Base-by-base conservation (phyloP, 1,284 basidiomycete genomes). In the Melampsora allii-populina region DNA sequence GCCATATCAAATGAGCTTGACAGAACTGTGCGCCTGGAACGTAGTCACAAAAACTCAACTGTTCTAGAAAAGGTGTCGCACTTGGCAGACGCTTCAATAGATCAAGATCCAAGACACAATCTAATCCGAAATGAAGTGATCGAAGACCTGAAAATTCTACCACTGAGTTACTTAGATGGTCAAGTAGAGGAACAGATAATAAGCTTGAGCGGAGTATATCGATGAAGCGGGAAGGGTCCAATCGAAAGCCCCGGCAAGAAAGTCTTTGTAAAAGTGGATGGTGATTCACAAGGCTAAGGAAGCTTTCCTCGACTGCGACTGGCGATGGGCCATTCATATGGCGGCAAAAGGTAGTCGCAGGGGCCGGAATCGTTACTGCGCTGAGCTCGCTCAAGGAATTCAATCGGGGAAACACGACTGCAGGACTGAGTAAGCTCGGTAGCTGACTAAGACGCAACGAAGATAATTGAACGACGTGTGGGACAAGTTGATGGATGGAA, bases 211-310 rank as follows among this genome's bases (percentile, higher is more conserved):
- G 71, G 12, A 73, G 45, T 10, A 73, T 45, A 33, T 63, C 63
- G 5, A 65, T 24, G 9, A 73, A 45, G 24, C 71, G 33, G 3
- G 42, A 65, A 45, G 71, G 12, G n/a, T n/a, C 39, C 1, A 42
- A 7, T 39, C 46, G 33, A 19, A 73, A 45, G 29, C 71, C 71
- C 12, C 71, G 63, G 60, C 71, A 73, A 24, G 71, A 65, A 39
- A 73, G 63, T 33, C 46, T 36, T 27, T 39, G 29, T 45, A 73
- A 59, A 27, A 58, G 53, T 1, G 71, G 71, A 58, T 73, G 71
- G 42, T 73, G 63, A 56, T 73, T 73, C 33, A 73, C 36, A 42
- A 73, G 31, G 17, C 63, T 63, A 31, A 73, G 56, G 46, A 73
- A 73, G 36, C 59, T 45, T 66, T 73, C 71, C 19, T 66, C 10